Base-by-base conservation (phyloP, 1,284 basidiomycete genomes). In the Porogramme epimiltina region DNA sequence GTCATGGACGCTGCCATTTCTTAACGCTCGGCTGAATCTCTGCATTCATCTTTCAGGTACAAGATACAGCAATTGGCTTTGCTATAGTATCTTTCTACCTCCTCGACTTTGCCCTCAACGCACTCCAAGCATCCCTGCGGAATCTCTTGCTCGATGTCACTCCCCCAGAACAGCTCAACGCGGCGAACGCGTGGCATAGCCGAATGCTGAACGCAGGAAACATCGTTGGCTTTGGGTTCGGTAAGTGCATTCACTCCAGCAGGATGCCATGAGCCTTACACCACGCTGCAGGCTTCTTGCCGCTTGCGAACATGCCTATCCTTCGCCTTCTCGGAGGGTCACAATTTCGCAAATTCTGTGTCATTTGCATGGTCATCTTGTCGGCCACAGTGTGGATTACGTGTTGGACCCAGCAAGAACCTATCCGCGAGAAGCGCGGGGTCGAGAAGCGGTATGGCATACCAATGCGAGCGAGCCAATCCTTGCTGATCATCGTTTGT, bases 171-270 rank as follows among this genome's bases (percentile, higher is more conserved):
- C 95, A 98, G 70, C 82, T 98, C 31, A 94, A 89, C 58, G 80
- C 86, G 15, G 95, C 91, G 5, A 99, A 98, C 72, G 96, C 96
- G n/a, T 99, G 96, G 95, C 94, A 98, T 62, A 93, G 95, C 16
- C 80, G 93, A 51, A 95, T 97, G 90, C 89, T 86, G 42, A 93
- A 97, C 66, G 85, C 93, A n/a, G 95, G 93, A 22, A 97, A 95
- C 65, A 95, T 97, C 48, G 71, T 95, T 59, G 95, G 95, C 1
- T 97, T 88, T 70, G 91, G 90, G 1, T 89, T 95, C 64, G 93
- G 91, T 87, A 66, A 54, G 46, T 38, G 33, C 20, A 16, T 13
- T 26, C 10, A 31, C 28, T 8, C n/a, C 16, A 37, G 5, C 8
- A 16, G 10, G 16, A 37, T 37, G 34, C n/a, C 9, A 37, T 6